Conservation (phyloP, 2,329 filamentous ascomycete species). For the Sclerotinia subarctica region DNA sequence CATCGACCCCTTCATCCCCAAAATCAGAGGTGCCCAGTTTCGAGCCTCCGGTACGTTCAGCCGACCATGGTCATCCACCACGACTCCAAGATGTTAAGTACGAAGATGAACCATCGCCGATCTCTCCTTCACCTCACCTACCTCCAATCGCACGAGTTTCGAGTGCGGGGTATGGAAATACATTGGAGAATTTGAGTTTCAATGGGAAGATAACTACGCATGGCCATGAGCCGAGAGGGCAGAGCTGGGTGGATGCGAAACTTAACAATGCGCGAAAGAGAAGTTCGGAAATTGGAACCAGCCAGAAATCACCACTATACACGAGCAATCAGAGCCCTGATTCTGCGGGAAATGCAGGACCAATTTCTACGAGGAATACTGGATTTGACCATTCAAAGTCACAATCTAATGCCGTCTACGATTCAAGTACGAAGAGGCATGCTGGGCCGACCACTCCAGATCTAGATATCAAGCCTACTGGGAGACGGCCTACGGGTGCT, state of each 20-base stretch:
- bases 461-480: constrained; percentile 25
- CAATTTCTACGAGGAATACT: constrained; percentile 21
- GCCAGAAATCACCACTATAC: constrained; percentile 28
- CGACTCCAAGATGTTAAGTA: constrained; percentile 29
- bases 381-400: constrained; percentile 26
- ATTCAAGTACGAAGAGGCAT: constrained; percentile 22
- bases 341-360: constrained; percentile 30
- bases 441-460: constrained; percentile 27
- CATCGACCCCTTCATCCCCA: constrained; percentile 38
- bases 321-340: constrained; percentile 28
- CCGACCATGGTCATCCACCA: constrained; percentile 35
- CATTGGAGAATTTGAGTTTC: constrained; percentile 18
- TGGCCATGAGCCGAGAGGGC: constrained; percentile 21
- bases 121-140: constrained; percentile 49
- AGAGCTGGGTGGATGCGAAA: constrained; percentile 16
- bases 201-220: constrained; percentile 4
- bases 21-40: constrained; percentile 32
- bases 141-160: constrained; percentile 42
- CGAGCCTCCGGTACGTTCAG: constrained; percentile 30
- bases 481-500: constrained; percentile 31
- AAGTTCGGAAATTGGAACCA: constrained; percentile 22
- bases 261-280: constrained; percentile 21
- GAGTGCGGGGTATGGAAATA: constrained; percentile 29
- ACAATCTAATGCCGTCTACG: constrained; percentile 23
- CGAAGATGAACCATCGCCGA: constrained; percentile 27